phyloP scores from a whole-genome alignment of 2,329 filamentous ascomycete genomes.

The Xylariaceae sp. region DNA sequence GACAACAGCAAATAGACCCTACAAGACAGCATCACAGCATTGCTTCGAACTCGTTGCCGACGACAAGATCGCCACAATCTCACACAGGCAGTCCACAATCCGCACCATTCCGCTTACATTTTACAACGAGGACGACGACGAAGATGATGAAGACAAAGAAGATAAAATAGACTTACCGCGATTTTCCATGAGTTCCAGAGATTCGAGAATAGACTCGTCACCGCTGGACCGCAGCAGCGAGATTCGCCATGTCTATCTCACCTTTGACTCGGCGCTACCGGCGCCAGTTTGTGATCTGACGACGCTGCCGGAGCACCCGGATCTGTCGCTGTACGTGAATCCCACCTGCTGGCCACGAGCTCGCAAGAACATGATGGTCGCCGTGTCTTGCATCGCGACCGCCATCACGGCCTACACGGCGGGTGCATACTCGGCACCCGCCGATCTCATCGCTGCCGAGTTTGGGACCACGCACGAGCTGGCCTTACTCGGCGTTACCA shows the following conservation, averaged over 20 bases:
- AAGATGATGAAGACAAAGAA: background rate
- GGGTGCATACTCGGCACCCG: slow-evolving; percentile 73
- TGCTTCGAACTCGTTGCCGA: too few relatives aligned
- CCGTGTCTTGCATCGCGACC: slow-evolving; percentile 73
- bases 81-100: too few relatives aligned
- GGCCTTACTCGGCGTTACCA: slow-evolving; percentile 72
- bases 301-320: slow-evolving; percentile 18
- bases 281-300: slow-evolving; percentile 30
- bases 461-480: slow-evolving; percentile 65
- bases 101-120: background rate
- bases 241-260: slow-evolving; percentile 58
- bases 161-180: background rate
- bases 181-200: background rate
- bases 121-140: background rate
- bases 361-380: slow-evolving; percentile 69
- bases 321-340: slow-evolving; percentile 64
- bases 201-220: background rate
- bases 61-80: background rate
- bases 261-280: slow-evolving; percentile 59
- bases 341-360: slow-evolving; percentile 71
- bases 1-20: too few relatives aligned
- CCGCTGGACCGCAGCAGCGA: slow-evolving; percentile 13
- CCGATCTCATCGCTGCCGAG: slow-evolving; percentile 61
- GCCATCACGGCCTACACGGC: slow-evolving; percentile 76
- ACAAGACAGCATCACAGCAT: too few relatives aligned